Base-by-base conservation (phyloP, 140 eudicot species). In the Stevia rebaudiana region DNA sequence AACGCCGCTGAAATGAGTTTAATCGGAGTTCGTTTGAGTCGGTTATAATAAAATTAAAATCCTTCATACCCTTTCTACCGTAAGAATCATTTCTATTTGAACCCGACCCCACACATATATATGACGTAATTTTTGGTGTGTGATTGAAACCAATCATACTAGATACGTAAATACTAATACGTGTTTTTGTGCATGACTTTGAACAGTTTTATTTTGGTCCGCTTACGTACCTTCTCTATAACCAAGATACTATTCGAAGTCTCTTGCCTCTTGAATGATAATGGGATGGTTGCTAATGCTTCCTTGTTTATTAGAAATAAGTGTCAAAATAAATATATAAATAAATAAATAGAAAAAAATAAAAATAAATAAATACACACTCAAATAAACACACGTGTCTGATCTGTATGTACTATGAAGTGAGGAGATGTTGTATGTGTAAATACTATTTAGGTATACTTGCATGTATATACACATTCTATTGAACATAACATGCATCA, bases 261-360 rank as follows among this genome's bases (percentile, higher is more conserved):
- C 75, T 75, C 79, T 62, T 75, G 70, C 53, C 70, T 68, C 57
- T 75, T 75, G 75, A 75, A 75, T 75, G 79, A 75, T 61, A 75
- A 50, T 67, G 79, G 75, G 44, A 75, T 68, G 65, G 59, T 68
- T 60, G 79, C 79, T 60, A 75, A 68, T 68, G 79, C 79, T 74
- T 68, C 79, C 79, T 74, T 41, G 59, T 74, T 74, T 10, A 74
- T 52, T 28, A 28, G 3, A 28, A 28, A 28, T 28, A 28, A 28
- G 4, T 25, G 39, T 70, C 31, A 30, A 55, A 55, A 55, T 30
- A 30, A 2, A 55, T 30, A 55, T 7, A 30, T n/a, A 55, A n/a
- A 19, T 1, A 9, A n/a, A n/a, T n/a, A n/a, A n/a, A n/a, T n/a
- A n/a, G n/a, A n/a, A n/a, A n/a, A n/a, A n/a, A n/a, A n/a, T n/a